Percentiles rank a stretch among this genome's conserved stretches.
Conservation (phyloP, 208 protist genomes). For the Leishmania turanica region DNA sequence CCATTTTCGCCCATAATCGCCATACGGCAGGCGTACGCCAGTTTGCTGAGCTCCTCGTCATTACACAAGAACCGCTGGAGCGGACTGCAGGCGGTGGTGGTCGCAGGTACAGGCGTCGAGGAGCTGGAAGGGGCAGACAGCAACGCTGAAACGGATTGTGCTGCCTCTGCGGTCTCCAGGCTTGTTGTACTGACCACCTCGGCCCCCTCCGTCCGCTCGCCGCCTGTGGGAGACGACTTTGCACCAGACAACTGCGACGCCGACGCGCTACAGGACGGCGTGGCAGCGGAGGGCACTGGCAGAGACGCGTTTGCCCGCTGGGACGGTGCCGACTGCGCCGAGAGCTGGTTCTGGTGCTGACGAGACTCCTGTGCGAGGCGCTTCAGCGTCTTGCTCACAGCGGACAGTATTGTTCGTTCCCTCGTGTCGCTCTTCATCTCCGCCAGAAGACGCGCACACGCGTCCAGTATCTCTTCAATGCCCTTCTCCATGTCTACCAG, state of each 20-base stretch:
- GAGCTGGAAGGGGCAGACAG: not conserved
- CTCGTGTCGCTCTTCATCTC: constrained; percentile 53
- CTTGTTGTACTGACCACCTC: not conserved
- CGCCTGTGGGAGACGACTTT: not conserved
- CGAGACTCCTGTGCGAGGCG: constrained; percentile 25
- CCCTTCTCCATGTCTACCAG: constrained; percentile 30
- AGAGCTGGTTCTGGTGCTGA: constrained; percentile 10
- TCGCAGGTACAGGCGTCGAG: not conserved
- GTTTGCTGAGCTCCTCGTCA: constrained; percentile 44
- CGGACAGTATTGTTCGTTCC: constrained; percentile 41
- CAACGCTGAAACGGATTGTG: not conserved
- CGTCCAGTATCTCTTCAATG: constrained; percentile 43
- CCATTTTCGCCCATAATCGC: constrained; percentile 46
- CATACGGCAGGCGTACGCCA: constrained; percentile 53
- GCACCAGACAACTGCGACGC: not conserved
- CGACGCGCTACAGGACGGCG: not conserved
- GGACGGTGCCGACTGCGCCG: constrained; percentile 2
- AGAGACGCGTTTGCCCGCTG: not conserved
- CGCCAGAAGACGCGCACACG: constrained; percentile 39
- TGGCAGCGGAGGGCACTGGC: not conserved
- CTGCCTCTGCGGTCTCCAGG: not conserved
- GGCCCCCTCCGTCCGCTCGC: not conserved
- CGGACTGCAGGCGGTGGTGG: not conserved
- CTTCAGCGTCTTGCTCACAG: constrained; percentile 33
- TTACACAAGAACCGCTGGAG: constrained; percentile 31